Evolutionary conservation across 1,284 basidiomycete species (phyloP).

Genomic region (Rhizoctonia solani): DNA sequence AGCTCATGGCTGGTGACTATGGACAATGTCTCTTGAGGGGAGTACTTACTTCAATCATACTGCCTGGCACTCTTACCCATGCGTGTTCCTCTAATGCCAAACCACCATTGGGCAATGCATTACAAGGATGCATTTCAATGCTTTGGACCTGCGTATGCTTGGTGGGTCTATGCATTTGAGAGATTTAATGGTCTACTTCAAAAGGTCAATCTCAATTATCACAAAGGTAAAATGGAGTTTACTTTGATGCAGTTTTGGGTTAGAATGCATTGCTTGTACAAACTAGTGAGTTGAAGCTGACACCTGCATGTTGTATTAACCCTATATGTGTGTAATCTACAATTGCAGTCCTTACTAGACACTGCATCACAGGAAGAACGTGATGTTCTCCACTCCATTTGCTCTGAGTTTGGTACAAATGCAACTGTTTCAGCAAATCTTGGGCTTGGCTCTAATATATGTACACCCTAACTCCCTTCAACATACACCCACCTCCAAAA

Average conservation of each 20-base stretch:
- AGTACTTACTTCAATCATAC: conserved; percentile 42
- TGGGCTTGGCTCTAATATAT: neutral
- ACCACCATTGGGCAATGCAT: conserved; percentile 47
- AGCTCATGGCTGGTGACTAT: conserved; percentile 40
- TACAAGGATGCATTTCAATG: conserved; percentile 42
- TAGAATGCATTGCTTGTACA: conserved; percentile 43
- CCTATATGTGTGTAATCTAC: neutral
- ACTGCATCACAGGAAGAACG: neutral
- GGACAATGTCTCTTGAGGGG: conserved; percentile 42
- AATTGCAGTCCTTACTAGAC: neutral
- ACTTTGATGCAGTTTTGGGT: conserved; percentile 41
- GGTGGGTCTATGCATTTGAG: conserved; percentile 50
- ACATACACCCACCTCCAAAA: neutral
- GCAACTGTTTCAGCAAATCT: too few species aligned
- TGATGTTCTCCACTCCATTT: too few species aligned
- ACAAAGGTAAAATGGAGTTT: neutral
- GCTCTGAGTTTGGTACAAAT: too few species aligned
- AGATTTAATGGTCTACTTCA: conserved; percentile 48
- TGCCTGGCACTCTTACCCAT: conserved; percentile 38
- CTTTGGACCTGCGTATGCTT: conserved; percentile 48
- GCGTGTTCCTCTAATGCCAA: conserved; percentile 41
- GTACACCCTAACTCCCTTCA: neutral
- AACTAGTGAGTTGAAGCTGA: conserved; percentile 39
- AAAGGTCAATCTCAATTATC: conserved; percentile 44
- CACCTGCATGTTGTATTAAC: neutral